These are phyloP conservation scores for Rhizopogon vinicolor DNA, from an alignment of 768 basidiomycete genomes.

Conservation along the genomic window DNA sequence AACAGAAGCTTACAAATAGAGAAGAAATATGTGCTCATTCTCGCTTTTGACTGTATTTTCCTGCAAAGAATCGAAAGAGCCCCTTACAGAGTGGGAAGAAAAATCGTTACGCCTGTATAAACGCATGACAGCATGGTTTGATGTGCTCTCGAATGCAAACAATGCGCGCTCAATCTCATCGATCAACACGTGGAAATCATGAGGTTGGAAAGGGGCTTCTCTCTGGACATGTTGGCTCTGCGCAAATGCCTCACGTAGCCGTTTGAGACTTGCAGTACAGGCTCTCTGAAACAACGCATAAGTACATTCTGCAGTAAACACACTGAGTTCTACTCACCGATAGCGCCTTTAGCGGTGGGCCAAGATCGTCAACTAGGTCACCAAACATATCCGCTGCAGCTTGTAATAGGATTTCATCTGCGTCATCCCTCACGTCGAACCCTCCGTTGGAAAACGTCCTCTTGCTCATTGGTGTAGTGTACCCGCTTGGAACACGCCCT, in stretches of 20 bases:
- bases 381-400: constrained; percentile 75
- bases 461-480: constrained; percentile 10
- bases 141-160: constrained; percentile 73
- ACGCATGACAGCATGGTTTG: constrained; percentile 77
- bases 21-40: constrained; percentile 83
- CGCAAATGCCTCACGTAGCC: constrained; percentile 63
- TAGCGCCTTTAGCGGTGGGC: constrained; percentile 69
- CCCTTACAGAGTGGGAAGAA: constrained; percentile 8
- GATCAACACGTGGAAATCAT: constrained; percentile 62
- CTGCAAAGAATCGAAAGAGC: constrained; percentile 12
- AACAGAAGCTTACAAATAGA: constrained; percentile 75
- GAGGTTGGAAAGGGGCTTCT: constrained; percentile 37
- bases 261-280: constrained; percentile 55
- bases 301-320: neutral
- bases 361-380: constrained; percentile 74
- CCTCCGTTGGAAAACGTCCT: constrained; percentile 23
- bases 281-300: constrained; percentile 38
- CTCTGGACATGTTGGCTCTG: constrained; percentile 28
- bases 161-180: constrained; percentile 67
- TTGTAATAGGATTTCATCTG: constrained; percentile 30
- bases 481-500: constrained; percentile 7
- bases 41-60: constrained; percentile 44
- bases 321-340: constrained; percentile 43
- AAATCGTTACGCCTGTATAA: constrained; percentile 56
- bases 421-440: constrained; percentile 37